Evolutionary conservation across 164 flowering plant genomes (phyloP), one percentile per base, ranked within the genome.

Genomic region (Berberis vulgaris): DNA sequence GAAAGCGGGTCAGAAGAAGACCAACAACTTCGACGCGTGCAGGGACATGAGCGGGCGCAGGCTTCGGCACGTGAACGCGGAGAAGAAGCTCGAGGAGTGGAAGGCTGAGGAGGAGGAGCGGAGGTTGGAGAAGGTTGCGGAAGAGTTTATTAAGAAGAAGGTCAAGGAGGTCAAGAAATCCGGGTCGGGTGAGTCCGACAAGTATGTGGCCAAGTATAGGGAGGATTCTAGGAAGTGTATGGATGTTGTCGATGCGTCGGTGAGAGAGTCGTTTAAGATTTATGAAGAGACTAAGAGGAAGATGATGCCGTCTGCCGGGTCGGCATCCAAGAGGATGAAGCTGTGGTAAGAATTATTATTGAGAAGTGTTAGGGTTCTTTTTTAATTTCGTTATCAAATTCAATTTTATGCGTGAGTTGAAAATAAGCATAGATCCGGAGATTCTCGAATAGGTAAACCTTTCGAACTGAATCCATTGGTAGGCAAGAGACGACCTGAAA

Each of bases 1-100:
- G 7, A 95, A 94, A 71, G 96, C 96, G 4, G 97, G 99, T 5
- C 99, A 95, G 80, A 94, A 91, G 80, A 95, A 95, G 81, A 95
- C 97, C 8, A 89, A 86, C 71, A 95, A 95, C 65, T 89, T 89
- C 71, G 97, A 95, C 65, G 99, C 99, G 10, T 95, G 99, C 52
- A 72, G 97, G 45, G 99, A 94, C 68, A 94, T 94, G 97, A 91
- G 91, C 61, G 99, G 99, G 7, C 74, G 96, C 69, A 79, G 99
- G 73, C 69, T 94, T 62, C 70, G 96, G 65, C 96, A 95, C 50
- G 99, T 91, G 59, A 91, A 94, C 69, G 96, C 99, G 39, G 97
- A 94, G 94, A 85, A 82, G 89, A 84, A 74, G 72, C 60, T 91
- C 72, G 96, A 94, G 83, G 98, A 91, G 79, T 91, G 98, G 98